A percentile compares a stretch with the other conserved stretches of the same genome.
phyloP scores from a whole-genome alignment of 2,329 filamentous ascomycete genomes.

The Eutypa lata region DNA sequence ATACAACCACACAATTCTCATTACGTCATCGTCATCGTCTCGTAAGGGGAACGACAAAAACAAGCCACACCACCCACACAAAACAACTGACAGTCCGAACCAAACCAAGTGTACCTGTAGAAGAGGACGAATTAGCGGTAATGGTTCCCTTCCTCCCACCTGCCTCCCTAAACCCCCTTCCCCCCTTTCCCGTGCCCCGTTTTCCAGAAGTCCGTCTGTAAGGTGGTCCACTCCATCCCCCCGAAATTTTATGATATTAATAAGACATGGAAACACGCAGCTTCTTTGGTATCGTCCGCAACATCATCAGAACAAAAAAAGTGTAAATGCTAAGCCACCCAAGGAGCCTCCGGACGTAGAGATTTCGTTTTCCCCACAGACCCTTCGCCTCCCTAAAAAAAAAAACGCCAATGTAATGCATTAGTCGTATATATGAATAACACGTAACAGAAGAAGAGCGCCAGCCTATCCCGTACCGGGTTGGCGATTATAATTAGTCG shows the following conservation, averaged over 20 bases:
- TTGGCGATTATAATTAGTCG: background rate
- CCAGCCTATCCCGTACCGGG: background rate
- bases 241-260: background rate
- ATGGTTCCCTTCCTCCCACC: too few species aligned
- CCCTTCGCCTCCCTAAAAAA: background rate
- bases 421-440: background rate
- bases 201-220: background rate
- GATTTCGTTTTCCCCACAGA: background rate
- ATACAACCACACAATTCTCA: too few species aligned
- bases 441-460: background rate
- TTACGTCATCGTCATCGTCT: too few species aligned
- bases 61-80: too few species aligned
- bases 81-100: too few species aligned
- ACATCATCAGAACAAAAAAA: background rate
- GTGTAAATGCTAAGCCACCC: background rate
- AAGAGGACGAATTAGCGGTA: too few species aligned
- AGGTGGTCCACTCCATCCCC: background rate
- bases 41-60: too few species aligned
- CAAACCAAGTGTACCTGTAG: too few species aligned
- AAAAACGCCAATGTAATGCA: slow-evolving; percentile 1
- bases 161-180: too few species aligned
- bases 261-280: background rate
- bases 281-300: slow-evolving; percentile 1
- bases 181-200: background rate
- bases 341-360: background rate